Conservation (phyloP, 768 basidiomycete genomes). For the Chalciporus pseudorubinellus region DNA sequence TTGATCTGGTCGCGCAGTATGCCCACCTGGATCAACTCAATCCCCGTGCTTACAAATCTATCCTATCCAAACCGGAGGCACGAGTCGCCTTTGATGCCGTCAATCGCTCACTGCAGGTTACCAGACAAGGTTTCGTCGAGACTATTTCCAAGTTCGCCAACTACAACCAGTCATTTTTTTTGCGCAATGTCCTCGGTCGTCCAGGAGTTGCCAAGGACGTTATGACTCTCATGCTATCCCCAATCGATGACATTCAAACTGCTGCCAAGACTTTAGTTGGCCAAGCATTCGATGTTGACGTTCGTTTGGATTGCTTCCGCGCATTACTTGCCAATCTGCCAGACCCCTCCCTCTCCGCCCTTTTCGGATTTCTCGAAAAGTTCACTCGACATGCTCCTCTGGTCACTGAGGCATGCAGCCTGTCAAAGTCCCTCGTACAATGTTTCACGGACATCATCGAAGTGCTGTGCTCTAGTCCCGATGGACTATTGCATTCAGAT, state of each 20-base stretch:
- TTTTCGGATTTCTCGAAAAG: slow-evolving; percentile 61
- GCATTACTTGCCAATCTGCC: slow-evolving; percentile 69
- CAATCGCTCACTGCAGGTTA: slow-evolving; percentile 55
- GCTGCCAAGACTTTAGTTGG: slow-evolving; percentile 80
- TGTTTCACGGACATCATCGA: slow-evolving; percentile 94
- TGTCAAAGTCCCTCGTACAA: slow-evolving; percentile 88
- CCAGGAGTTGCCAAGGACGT: slow-evolving; percentile 58
- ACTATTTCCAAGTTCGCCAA: slow-evolving; percentile 65
- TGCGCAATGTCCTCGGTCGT: slow-evolving; percentile 53
- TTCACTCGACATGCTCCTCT: slow-evolving; percentile 61
- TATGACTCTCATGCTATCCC: slow-evolving; percentile 76
- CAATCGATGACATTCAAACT: slow-evolving; percentile 67
- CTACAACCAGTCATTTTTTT: slow-evolving; percentile 48
- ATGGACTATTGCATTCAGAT: slow-evolving; percentile 63
- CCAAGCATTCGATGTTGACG: slow-evolving; percentile 86
- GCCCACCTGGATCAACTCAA: slow-evolving; percentile 68
- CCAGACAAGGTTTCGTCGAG: slow-evolving; percentile 62
- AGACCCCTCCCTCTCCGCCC: slow-evolving; percentile 63
- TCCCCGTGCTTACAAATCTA: slow-evolving; percentile 45
- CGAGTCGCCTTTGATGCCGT: slow-evolving; percentile 48
- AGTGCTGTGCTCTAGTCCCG: slow-evolving; percentile 69
- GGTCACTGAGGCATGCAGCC: slow-evolving; percentile 81
- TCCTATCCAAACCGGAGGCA: slow-evolving; percentile 32
- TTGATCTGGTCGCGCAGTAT: slow-evolving; percentile 55
- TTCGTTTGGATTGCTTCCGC: slow-evolving; percentile 83